Evolutionary conservation across 148 eudicot genomes (phyloP).

Genomic region (Simmondsia chinensis): DNA sequence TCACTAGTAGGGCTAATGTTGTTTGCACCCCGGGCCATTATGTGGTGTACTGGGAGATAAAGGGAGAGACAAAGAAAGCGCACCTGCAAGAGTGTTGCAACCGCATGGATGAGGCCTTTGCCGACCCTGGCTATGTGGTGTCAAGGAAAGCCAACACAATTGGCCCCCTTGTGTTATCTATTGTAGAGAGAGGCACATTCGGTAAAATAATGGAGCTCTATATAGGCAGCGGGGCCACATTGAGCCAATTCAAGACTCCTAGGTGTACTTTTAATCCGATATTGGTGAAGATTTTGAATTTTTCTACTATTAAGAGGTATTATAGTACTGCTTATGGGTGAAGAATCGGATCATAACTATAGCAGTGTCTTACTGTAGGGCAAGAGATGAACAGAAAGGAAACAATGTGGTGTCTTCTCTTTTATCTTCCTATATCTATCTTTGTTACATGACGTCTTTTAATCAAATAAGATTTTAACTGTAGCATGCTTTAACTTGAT

Average conservation of each 20-base stretch:
- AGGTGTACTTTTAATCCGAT: slow-evolving; percentile 21
- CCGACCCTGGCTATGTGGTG: slow-evolving; percentile 48
- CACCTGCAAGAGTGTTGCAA: slow-evolving; percentile 38
- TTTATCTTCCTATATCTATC: too few relatives aligned
- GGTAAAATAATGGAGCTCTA: slow-evolving; percentile 37
- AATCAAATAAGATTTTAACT: too few relatives aligned
- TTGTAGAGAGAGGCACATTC: slow-evolving; percentile 38
- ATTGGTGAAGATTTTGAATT: slow-evolving; percentile 27
- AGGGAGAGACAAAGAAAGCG: slow-evolving; percentile 10
- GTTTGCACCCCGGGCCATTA: slow-evolving; percentile 40
- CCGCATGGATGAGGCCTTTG: slow-evolving; percentile 42
- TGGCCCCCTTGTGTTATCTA: slow-evolving; percentile 33
- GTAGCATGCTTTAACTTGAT: too few relatives aligned
- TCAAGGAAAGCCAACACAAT: slow-evolving; percentile 33
- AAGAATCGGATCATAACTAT: too few relatives aligned
- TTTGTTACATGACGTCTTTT: too few relatives aligned
- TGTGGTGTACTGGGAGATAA: slow-evolving; percentile 44
- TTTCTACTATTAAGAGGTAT: slow-evolving; percentile 25
- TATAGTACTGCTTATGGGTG: slow-evolving; percentile 37
- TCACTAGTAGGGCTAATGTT: slow-evolving; percentile 38
- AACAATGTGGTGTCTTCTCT: too few relatives aligned
- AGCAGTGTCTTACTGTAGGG: too few relatives aligned
- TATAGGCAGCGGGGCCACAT: slow-evolving; percentile 32
- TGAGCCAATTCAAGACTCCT: slow-evolving; percentile 53
- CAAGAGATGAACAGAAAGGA: too few relatives aligned